Conservation (phyloP, 2,329 filamentous ascomycete genomes). For the Anthostomella pinea region DNA sequence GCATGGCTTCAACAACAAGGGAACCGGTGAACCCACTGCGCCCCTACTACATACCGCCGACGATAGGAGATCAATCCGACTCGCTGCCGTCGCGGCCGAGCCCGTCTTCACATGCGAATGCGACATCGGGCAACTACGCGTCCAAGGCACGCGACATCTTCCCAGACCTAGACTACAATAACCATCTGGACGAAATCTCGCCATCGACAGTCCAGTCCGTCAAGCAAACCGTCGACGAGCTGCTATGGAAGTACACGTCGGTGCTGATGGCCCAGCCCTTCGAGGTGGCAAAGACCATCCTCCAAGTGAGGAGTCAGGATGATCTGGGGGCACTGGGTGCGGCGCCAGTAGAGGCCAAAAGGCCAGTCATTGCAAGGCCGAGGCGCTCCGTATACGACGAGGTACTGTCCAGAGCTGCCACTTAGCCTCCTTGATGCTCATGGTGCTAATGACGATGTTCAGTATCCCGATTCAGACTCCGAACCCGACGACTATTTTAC, state of each 20-base stretch:
- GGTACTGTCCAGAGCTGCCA: slow-evolving; percentile 20
- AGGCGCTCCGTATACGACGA: slow-evolving; percentile 34
- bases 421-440: slow-evolving; percentile 6
- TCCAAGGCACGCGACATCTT: slow-evolving; percentile 79
- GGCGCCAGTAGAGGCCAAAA: slow-evolving; percentile 25
- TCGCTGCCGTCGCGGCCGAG: slow-evolving; percentile 35
- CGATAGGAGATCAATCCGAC: slow-evolving; percentile 57
- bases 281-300: slow-evolving; percentile 90
- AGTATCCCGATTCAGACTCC: slow-evolving; percentile 58
- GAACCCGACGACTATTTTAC: slow-evolving; percentile 87
- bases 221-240: slow-evolving; percentile 76
- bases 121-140: slow-evolving; percentile 42
- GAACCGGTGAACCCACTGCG: slow-evolving; percentile 57
- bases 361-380: slow-evolving; percentile 33
- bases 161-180: slow-evolving; percentile 87
- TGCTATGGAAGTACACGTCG: slow-evolving; percentile 88
- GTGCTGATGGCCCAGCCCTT: slow-evolving; percentile 92
- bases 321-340: slow-evolving; percentile 38
- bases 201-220: slow-evolving; percentile 72
- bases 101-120: slow-evolving; percentile 45
- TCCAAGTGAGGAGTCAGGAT: slow-evolving; percentile 70
- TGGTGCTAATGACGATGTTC: slow-evolving; percentile 12
- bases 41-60: slow-evolving; percentile 62
- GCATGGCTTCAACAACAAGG: slow-evolving; percentile 43
- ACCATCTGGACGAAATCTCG: slow-evolving; percentile 75